Base-by-base conservation (phyloP, 768 basidiomycete genomes). In the Rossbeevera mucosa region DNA sequence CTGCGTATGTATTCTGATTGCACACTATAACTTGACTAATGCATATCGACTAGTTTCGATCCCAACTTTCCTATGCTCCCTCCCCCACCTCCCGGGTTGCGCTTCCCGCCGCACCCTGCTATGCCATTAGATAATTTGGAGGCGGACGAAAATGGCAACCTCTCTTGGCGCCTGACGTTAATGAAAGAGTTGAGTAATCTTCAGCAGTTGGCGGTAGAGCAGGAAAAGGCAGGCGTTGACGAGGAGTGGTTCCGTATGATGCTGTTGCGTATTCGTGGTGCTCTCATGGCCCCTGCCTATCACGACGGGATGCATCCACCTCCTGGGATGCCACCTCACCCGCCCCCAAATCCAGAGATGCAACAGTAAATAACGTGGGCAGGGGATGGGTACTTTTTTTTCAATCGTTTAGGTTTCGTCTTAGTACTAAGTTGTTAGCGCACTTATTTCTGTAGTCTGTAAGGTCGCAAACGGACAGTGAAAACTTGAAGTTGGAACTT, bases 181-280 rank as follows among this genome's bases (percentile, higher is more conserved):
- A 71, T 85, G 51, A 91, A 91, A 66, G 91, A 93, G 70, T 77
- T 93, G 45, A 77, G 77, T 8, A 81, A 81, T 62, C 72, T 93
- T 51, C 83, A 86, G 61, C 82, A 86, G 57, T 72, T 90, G n/a
- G 86, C 91, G 0, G 77, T 71, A 8, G 86, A 91, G 60, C 90
- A 91, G 63, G 88, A 92, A 65, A 91, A 90, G 70, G 81, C 82
- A 18, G 86, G 85, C 26, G 85, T 79, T 3, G 88, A 88, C 47
- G 82, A 81, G 42, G 90, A 92, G 56, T 93, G 90, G 90, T 93
- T 84, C 61, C 74, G 85, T 56, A 85, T 88, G 80, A 91, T 92
- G 88, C 64, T 91, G 8, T 76, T 88, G 63, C 81, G 87, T n/a
- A 82, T 91, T 40, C 76, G 90, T 50, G 77, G 76, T 41, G 85